Evolutionary conservation across 2,329 filamentous ascomycete genomes (phyloP), one percentile per base, ranked within the genome.

Genomic region (Colletotrichum sp.): DNA sequence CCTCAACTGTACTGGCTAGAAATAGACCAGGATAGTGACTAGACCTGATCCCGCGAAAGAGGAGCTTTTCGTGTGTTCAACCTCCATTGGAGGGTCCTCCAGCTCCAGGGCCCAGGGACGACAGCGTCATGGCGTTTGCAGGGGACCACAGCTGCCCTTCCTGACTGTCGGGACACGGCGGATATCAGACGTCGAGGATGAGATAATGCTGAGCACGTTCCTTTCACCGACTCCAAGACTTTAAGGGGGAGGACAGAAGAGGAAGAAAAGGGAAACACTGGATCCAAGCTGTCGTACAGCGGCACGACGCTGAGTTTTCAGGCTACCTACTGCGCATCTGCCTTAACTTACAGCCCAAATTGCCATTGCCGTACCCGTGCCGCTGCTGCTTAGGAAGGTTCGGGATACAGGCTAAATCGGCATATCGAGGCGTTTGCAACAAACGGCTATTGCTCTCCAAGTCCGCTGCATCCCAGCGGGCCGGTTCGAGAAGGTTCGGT

Each of bases 401-500:
- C 43, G 43, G 24, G 72, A n/a, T 58, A 43, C 62, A 55, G 30
- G 24, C 64, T 34, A 59, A 74, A 76, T 76, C 64, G 74, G 14
- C n/a, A 65, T 83, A 84, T 76, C 82, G 84, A 78, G 82, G 81
- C 65, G 58, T 67, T 80, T 86, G 83, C 82, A 82, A 64, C 76
- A 85, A 86, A 75, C 71, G 78, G 74, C 58, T 68, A 56, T 58
- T 38, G 48, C 58, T 48, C 58, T 63, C 52, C 58, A 32, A 61
- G 56, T 64, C 32, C 43, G 63, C 56, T 69, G 63, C 77, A 69
- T 68, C 72, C 76, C 77, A 74, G 68, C 77, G 48, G 77, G 59
- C 73, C 71, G 79, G 80, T 86, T 87, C 85, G 86, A 85, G 85
- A 87, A 87, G 83, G 79, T 87, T 87, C 85, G 83, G 84, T 86